These are phyloP conservation scores for Leucocoprinus leucothites DNA, from an alignment of 768 basidiomycete genomes.

Conservation along the genomic window DNA sequence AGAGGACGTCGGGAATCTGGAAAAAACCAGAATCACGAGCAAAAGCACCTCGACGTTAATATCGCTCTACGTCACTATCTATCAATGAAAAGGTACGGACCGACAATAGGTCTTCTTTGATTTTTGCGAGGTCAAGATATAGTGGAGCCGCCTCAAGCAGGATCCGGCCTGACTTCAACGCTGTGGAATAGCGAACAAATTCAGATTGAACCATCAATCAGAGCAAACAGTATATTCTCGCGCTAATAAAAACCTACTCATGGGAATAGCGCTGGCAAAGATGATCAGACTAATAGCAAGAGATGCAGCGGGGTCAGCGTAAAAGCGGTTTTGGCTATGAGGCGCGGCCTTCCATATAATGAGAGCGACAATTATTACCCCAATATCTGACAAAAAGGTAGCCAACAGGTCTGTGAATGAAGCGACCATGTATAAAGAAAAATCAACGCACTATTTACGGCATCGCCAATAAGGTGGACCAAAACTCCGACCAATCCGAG, in stretches of 20 bases:
- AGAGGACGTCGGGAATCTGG: constrained; percentile 43
- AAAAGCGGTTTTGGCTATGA: constrained; percentile 35
- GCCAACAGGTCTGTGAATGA: background rate
- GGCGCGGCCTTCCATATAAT: constrained; percentile 47
- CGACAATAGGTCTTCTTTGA: constrained; percentile 44
- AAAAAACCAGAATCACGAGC: background rate
- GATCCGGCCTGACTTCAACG: constrained; percentile 44
- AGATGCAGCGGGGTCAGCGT: constrained; percentile 53
- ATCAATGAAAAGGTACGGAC: constrained; percentile 26
- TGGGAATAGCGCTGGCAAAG: constrained; percentile 48
- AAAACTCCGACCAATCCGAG: constrained; percentile 47
- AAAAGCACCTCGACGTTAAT: background rate
- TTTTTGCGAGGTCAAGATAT: constrained; percentile 45
- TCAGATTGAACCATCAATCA: background rate
- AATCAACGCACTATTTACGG: constrained; percentile 42
- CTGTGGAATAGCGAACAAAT: constrained; percentile 20
- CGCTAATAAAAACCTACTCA: constrained; percentile 33
- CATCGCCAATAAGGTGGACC: constrained; percentile 51
- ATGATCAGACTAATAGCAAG: constrained; percentile 49
- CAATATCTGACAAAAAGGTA: constrained; percentile 36
- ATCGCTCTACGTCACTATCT: background rate
- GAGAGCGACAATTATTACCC: constrained; percentile 49
- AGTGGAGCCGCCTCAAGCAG: constrained; percentile 50
- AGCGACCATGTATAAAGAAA: constrained; percentile 5
- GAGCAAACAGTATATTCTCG: background rate